A percentile compares a stretch with the other conserved stretches of the same genome.
These are phyloP conservation scores for Solanum gracilifrons DNA, from an alignment of 257 asterid genomes.

Conservation along the genomic window DNA sequence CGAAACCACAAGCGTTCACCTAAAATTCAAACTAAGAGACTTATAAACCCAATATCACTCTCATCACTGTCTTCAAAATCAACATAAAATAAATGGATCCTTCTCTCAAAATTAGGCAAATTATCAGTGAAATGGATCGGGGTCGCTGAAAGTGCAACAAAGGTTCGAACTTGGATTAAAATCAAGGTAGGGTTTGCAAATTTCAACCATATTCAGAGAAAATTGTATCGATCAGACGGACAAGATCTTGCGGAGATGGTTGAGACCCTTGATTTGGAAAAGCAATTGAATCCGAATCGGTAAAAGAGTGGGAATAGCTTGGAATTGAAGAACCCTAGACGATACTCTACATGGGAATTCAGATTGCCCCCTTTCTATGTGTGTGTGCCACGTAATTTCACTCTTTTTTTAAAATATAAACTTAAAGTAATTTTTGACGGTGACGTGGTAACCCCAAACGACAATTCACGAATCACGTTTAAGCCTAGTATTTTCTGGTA, in stretches of 20 bases:
- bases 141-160: not conserved
- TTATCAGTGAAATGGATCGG: not conserved
- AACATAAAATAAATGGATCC: not conserved
- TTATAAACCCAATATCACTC: not conserved
- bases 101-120: not conserved
- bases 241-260: not conserved
- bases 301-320: not conserved
- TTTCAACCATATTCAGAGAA: no score
- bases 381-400: not conserved
- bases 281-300: not conserved
- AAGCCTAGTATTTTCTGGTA: not conserved
- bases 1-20: not conserved
- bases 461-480: not conserved
- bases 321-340: constrained; percentile 1
- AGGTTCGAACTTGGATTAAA: not conserved
- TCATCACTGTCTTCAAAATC: not conserved
- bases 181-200: no score
- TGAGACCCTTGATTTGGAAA: not conserved
- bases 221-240: not conserved
- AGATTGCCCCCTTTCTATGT: not conserved
- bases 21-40: not conserved
- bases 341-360: not conserved
- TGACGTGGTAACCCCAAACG: not conserved
- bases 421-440: no score
- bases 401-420: no score